Base-by-base conservation (phyloP, 2,329 filamentous ascomycete species). In the Fonsecaea pugnacius region DNA sequence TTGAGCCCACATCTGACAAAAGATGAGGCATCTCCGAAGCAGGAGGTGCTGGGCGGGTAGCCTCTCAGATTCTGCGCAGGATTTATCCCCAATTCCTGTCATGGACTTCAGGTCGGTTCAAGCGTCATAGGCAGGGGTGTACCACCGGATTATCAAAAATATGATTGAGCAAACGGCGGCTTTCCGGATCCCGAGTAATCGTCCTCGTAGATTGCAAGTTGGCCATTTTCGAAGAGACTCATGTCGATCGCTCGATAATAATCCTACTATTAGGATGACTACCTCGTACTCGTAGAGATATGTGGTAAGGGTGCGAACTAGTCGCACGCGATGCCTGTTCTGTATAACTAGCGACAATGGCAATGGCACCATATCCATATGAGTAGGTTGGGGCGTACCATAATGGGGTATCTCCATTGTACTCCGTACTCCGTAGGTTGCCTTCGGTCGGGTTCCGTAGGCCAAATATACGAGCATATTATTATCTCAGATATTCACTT, bases 31-130 rank as follows among this genome's bases (percentile, higher is more conserved):
- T 14, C 30, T 10, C 60, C 24, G n/a, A 38, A 46, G 33, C 24
- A 61, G 60, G 43, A 62, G 51, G 30, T 35, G 46, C 24, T 48
- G 32, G 60, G 51, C 58, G 33, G 58, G 50, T 61, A 43, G 12
- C 51, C 21, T 50, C 57, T 16, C 18, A 16, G 52, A 18, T n/a
- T 35, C 12, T n/a, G 8, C 30, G 33, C 16, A 36, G 38, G 38
- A 24, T 43, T 32, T 16, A 21, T 14, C 35, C 51, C 33, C 51
- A 21, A 32, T 53, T 7, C n/a, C 14, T 33, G 27, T 18, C 4
- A 56, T 32, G 24, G 18, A 1, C 18, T 24, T 48, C 18, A 4
- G 43, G 18, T 48, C 14, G 43, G 21, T 18, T 48, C 43, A 21
- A 48, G 8, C 43, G 21, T 48, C 3, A 18, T 24, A 48, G 16